Evolutionary conservation across 2,329 filamentous ascomycete species (phyloP), one percentile per base, ranked within the genome.

Genomic region (Colletotrichum euphorbiae): DNA sequence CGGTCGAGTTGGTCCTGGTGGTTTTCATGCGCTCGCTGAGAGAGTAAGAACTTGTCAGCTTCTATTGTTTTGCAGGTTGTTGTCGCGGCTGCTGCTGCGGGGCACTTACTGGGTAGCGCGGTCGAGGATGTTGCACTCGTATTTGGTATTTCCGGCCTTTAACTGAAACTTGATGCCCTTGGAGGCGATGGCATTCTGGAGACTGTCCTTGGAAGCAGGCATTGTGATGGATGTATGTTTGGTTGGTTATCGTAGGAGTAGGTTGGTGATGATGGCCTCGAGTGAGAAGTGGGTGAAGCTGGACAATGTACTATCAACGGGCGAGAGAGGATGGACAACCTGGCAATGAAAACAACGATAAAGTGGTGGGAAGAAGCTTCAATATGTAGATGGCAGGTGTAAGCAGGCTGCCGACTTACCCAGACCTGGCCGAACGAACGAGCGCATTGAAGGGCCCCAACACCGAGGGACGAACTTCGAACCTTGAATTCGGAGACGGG

Each of bases 131-230:
- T 78, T 79, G 75, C 82, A 84, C 54, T 75, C 70, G 72, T 78
- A 79, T 72, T 76, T 77, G 69, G 72, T 71, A 52, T 67, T 76
- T 68, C 81, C 82, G 45, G 82, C 77, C 76, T 79, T 80, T 76
- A 85, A 80, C 52, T 81, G 74, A 77, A 85, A 85, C 75, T 79
- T 79, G 77, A 85, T 78, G 67, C 77, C 80, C 48, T 67, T 67
- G 40, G 11, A 38, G 24, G 61, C 62, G 7, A 67, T 54, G 36
- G 66, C 62, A 17, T 46, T 46, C 42, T 46, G 51, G 50, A 69
- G 62, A 12, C 56, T 62, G 6, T 24, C 62, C 56, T 67, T 67
- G 17, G 60, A 42, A 33, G 43, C n/a, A 67, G 67, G 67, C 62
- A 67, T 69, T 42, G 43, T 40, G 43, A 46, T 19, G 19, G 33